Percentiles rank a stretch among this genome's conserved stretches.
phyloP scores from a whole-genome alignment of 176 grass and related monocot species.

The Lolium rigidum region DNA sequence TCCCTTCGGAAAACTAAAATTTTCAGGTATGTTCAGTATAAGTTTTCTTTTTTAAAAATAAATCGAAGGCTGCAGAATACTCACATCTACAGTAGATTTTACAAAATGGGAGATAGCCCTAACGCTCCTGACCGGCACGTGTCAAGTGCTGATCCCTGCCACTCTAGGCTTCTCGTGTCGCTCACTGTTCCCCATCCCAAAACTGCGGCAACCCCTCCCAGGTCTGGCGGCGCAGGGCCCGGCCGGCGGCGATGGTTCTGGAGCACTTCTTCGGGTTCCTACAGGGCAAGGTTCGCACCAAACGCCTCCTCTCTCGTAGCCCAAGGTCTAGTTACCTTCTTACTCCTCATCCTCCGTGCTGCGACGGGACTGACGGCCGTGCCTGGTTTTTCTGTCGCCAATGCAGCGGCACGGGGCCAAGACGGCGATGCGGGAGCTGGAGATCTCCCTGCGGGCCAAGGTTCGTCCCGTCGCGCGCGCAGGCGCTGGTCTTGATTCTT shows the following conservation, averaged over 20 bases:
- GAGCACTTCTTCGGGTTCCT: neutral
- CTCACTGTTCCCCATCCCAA: neutral
- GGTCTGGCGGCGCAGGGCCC: neutral
- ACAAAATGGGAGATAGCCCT: too few species aligned
- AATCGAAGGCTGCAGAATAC: too few species aligned
- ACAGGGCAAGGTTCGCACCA: neutral
- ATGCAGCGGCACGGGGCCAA: neutral
- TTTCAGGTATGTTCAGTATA: too few species aligned
- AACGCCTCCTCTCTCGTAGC: neutral
- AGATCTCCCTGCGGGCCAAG: constrained; percentile 9
- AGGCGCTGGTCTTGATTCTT: neutral
- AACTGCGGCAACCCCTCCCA: neutral
- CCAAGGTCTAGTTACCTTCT: neutral
- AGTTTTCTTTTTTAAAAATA: too few species aligned
- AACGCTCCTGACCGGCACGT: too few species aligned
- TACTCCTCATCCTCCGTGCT: neutral
- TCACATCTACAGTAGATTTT: too few species aligned
- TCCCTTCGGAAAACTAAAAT: too few species aligned
- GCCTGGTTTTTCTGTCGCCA: neutral
- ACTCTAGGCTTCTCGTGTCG: neutral
- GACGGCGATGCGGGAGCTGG: neutral
- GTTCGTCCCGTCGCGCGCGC: neutral
- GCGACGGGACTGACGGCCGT: neutral
- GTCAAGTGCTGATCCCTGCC: too few species aligned
- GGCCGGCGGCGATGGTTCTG: neutral